Percentiles rank a stretch among this genome's conserved stretches.
These are phyloP conservation scores for Exophiala oligosperma DNA, from an alignment of 2,329 filamentous ascomycete species.

Conservation along the genomic window DNA sequence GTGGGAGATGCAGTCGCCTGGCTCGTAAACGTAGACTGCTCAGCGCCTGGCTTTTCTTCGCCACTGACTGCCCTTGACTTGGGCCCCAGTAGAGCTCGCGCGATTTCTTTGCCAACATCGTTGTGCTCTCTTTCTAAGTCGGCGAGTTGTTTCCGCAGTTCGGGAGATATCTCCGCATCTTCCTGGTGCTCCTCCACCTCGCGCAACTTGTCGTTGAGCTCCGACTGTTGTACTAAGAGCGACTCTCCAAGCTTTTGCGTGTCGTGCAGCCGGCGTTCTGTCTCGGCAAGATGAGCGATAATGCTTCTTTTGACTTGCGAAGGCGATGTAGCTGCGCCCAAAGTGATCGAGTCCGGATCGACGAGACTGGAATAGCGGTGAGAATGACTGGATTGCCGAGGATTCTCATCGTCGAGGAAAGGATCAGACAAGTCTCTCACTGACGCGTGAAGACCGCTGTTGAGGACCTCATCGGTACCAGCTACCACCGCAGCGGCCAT, in stretches of 20 bases:
- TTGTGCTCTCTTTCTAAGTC: conserved; percentile 95
- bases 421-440: conserved; percentile 34
- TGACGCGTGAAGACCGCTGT: conserved; percentile 18
- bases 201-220: conserved; percentile 76
- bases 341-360: conserved; percentile 74
- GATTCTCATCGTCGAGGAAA: conserved; percentile 39
- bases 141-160: conserved; percentile 76
- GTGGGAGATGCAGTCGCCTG: conserved; percentile 83
- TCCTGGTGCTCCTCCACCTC: conserved; percentile 78
- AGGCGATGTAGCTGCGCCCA: conserved; percentile 76
- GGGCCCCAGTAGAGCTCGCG: conserved; percentile 82
- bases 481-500: conserved; percentile 23
- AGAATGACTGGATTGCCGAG: conserved; percentile 38
- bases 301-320: conserved; percentile 84
- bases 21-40: conserved; percentile 77
- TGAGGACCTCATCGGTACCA: conserved; percentile 9
- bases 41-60: conserved; percentile 64
- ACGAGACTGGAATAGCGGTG: conserved; percentile 76
- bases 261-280: conserved; percentile 86
- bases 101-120: conserved; percentile 85
- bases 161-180: conserved; percentile 76
- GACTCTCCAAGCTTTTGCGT: conserved; percentile 85
- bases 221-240: conserved; percentile 81
- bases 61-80: conserved; percentile 73
- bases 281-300: conserved; percentile 89